Evolutionary conservation across 495 filamentous ascomycete species (phyloP).

Genomic region (Tirmania nivea): DNA sequence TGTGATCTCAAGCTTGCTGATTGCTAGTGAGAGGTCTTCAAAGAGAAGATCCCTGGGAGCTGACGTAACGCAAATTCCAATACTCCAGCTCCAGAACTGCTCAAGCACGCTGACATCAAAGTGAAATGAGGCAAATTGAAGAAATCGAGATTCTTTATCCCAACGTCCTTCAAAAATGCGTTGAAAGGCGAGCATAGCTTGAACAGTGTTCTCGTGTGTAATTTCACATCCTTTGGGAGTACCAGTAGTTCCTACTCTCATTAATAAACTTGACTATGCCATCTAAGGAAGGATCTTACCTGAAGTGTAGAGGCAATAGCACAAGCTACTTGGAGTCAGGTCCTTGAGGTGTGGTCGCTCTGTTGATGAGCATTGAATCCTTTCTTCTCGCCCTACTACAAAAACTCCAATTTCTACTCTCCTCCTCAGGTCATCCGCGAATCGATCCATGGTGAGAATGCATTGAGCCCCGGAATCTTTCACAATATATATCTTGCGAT

Average conservation of each 20-base stretch:
- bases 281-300: slow-evolving; percentile 20
- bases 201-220: slow-evolving; percentile 51
- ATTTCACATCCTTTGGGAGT: slow-evolving; percentile 58
- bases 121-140: slow-evolving; percentile 76
- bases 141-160: slow-evolving; percentile 46
- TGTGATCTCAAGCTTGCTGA: slow-evolving; percentile 50
- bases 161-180: slow-evolving; percentile 46
- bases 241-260: slow-evolving; percentile 33
- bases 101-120: slow-evolving; percentile 78
- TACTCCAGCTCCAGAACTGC: slow-evolving; percentile 76
- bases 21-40: slow-evolving; percentile 48
- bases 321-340: slow-evolving; percentile 28
- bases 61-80: slow-evolving; percentile 58
- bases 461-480: slow-evolving; percentile 35
- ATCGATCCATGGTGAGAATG: slow-evolving; percentile 27
- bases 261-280: too few species aligned
- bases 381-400: slow-evolving; percentile 20
- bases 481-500: slow-evolving; percentile 43
- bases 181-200: slow-evolving; percentile 54
- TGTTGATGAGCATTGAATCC: slow-evolving; percentile 13
- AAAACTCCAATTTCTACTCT: slow-evolving; percentile 21
- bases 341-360: slow-evolving; percentile 14
- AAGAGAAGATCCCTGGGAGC: slow-evolving; percentile 59
- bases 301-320: slow-evolving; percentile 61
- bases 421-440: slow-evolving; percentile 17